Base-by-base conservation (phyloP, 176 grass and related monocot species). In the Bonia amplexicaulis region DNA sequence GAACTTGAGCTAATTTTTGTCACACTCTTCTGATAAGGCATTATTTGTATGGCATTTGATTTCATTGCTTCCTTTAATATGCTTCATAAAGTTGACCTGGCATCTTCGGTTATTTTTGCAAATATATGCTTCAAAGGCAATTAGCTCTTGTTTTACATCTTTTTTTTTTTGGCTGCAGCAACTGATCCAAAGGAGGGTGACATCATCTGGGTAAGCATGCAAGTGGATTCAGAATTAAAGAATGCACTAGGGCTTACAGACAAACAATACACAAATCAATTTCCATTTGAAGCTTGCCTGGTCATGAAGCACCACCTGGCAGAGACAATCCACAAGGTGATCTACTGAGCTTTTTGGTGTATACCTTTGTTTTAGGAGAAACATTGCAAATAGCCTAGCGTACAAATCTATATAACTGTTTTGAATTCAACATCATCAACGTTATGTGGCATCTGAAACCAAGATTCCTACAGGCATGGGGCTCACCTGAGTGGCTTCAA, bases 281-380 rank as follows among this genome's bases (percentile, higher is more conserved):
- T 98, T 79, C 96, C 96, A 82, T 98, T 90, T 61, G 96, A 98
- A 84, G 96, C 93, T 78, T 98, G 96, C 80, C 80, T 98, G 70
- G 96, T 98, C 74, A 98, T 98, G 96, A 98, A 98, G 69, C 96
- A 98, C 73, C 91, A 98, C 78, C 78, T 98, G 40, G 96, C 96
- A 1, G 93, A 95, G 72, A 98, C 96, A 12, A 90, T 98, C 77
- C 86, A 90, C 23, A 93, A 91, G 96, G 96, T 95, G 15, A 69
- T 80, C 23, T 27, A 58, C 64, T 80, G 12, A 64, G 57, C 27
- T 25, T 42, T 85, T 72, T 68, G 44, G 61, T 67, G 16, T 42
- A 69, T 29, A 51, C 33, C 27, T 52, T 64, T 11, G 47, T 66
- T 81, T 70, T 35, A 27, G 37, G 35, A 79, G 12, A 48, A 68